These are phyloP conservation scores for Candida sanyaensis DNA, from an alignment of 1,139 yeast species.

Conservation along the genomic window DNA sequence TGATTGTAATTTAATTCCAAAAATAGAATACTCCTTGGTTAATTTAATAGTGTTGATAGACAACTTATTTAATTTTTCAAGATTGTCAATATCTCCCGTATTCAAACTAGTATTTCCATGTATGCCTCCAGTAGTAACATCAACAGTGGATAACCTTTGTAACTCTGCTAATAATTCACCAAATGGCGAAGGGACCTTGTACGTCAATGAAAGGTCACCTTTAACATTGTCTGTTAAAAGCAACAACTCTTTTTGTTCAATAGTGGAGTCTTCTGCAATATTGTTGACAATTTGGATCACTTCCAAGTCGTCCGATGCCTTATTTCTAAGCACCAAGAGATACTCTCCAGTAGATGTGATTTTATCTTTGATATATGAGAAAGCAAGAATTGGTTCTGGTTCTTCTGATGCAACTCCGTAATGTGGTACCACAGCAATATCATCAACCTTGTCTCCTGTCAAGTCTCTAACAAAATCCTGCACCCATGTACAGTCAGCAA, in stretches of 20 bases:
- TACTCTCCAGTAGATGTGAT: conserved; percentile 28
- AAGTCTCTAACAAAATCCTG: conserved; percentile 8
- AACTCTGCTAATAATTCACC: conserved; percentile 55
- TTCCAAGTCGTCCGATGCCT: conserved; percentile 15
- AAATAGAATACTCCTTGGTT: conserved; percentile 21
- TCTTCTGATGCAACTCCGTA: conserved; percentile 10
- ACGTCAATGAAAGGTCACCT: neutral
- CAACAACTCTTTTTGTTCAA: neutral
- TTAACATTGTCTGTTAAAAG: neutral
- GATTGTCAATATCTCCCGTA: conserved; percentile 9
- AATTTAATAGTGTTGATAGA: conserved; percentile 20
- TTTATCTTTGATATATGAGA: conserved; percentile 25
- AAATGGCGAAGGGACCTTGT: conserved; percentile 43
- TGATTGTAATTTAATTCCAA: conserved; percentile 24
- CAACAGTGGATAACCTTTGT: neutral
- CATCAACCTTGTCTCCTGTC: conserved; percentile 3
- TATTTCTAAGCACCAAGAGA: conserved; percentile 16
- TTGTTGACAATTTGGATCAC: conserved; percentile 11
- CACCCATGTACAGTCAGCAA: conserved; percentile 17
- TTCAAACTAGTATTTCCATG: neutral
- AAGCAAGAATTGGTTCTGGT: conserved; percentile 11
- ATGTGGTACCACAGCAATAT: conserved; percentile 6
- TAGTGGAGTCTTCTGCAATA: neutral
- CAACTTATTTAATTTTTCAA: conserved; percentile 20
- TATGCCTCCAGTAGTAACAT: neutral